A percentile compares a stretch with the other conserved stretches of the same genome.
Evolutionary conservation across 1,139 yeast species (phyloP).

Genomic region (Debaryomyces udenii): DNA sequence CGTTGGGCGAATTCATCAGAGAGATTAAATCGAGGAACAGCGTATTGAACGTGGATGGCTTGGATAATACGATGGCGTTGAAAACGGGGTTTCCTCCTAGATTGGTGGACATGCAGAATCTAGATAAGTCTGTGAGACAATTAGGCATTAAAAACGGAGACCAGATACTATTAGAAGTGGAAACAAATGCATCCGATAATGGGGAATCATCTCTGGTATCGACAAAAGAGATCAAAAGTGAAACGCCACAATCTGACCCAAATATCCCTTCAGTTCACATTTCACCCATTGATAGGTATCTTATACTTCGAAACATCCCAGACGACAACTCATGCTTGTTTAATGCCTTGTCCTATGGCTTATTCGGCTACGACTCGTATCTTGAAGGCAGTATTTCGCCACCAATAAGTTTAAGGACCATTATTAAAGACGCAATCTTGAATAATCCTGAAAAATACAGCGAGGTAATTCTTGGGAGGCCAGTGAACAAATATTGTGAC

Average conservation of each 20-base stretch:
- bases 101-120: slow-evolving; percentile 33
- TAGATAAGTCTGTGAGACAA: slow-evolving; percentile 27
- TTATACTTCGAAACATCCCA: slow-evolving; percentile 63
- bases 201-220: slow-evolving; percentile 11
- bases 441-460: slow-evolving; percentile 49
- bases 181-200: slow-evolving; percentile 2
- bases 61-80: slow-evolving; percentile 24
- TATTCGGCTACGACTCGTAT: slow-evolving; percentile 32
- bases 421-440: slow-evolving; percentile 50
- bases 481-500: slow-evolving; percentile 50
- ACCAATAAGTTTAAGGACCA: slow-evolving; percentile 47
- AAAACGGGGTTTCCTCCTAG: slow-evolving; percentile 68
- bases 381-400: slow-evolving; percentile 23
- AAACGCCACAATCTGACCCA: slow-evolving; percentile 6
- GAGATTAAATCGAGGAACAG: slow-evolving; percentile 15
- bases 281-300: slow-evolving; percentile 24
- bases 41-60: slow-evolving; percentile 18
- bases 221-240: slow-evolving; percentile 2
- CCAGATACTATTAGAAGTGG: slow-evolving; percentile 46
- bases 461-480: slow-evolving; percentile 62
- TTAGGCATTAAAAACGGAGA: slow-evolving; percentile 61
- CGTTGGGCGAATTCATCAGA: slow-evolving; percentile 20
- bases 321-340: slow-evolving; percentile 84
- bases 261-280: slow-evolving; percentile 35
- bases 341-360: slow-evolving; percentile 64